Conservation (phyloP, 768 basidiomycete genomes). For the Panaeolus cyanescens region DNA sequence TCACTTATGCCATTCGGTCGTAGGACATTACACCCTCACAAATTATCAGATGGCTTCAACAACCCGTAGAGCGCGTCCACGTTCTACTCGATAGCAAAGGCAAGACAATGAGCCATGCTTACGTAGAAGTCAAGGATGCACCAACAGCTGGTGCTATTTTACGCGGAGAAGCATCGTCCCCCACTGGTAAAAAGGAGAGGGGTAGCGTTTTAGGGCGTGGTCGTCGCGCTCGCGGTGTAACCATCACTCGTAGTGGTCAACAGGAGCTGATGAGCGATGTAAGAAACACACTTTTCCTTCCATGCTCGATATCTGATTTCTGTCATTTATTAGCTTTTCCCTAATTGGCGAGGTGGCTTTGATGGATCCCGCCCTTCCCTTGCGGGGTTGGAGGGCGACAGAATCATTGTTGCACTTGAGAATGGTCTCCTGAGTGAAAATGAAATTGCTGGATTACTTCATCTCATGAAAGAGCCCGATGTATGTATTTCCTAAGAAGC, state of each 20-base stretch:
- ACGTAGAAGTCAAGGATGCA: constrained; percentile 68
- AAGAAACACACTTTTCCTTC: constrained; percentile 22
- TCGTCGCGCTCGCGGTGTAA: constrained; percentile 79
- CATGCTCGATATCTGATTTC: background rate
- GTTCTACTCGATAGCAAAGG: constrained; percentile 81
- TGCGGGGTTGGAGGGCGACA: constrained; percentile 59
- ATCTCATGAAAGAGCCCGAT: constrained; percentile 77
- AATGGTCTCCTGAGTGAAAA: constrained; percentile 65
- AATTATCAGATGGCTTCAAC: constrained; percentile 68
- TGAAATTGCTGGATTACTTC: constrained; percentile 66
- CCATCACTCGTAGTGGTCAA: constrained; percentile 77
- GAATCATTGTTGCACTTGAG: constrained; percentile 60
- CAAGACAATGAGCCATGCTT: constrained; percentile 85
- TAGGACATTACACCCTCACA: constrained; percentile 85
- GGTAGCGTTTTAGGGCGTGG: constrained; percentile 75
- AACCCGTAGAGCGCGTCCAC: constrained; percentile 70
- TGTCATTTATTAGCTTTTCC: constrained; percentile 60
- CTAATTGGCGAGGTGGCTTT: constrained; percentile 78
- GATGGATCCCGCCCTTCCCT: constrained; percentile 69
- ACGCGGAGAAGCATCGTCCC: constrained; percentile 48
- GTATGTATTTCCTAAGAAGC: constrained; percentile 43
- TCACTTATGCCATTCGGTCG: constrained; percentile 3
- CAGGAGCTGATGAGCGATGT: constrained; percentile 84
- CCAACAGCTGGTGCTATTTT: constrained; percentile 67
- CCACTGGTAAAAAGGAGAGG: constrained; percentile 45